Conservation (phyloP, 768 basidiomycete species). For the Phaeotremella fagi region DNA sequence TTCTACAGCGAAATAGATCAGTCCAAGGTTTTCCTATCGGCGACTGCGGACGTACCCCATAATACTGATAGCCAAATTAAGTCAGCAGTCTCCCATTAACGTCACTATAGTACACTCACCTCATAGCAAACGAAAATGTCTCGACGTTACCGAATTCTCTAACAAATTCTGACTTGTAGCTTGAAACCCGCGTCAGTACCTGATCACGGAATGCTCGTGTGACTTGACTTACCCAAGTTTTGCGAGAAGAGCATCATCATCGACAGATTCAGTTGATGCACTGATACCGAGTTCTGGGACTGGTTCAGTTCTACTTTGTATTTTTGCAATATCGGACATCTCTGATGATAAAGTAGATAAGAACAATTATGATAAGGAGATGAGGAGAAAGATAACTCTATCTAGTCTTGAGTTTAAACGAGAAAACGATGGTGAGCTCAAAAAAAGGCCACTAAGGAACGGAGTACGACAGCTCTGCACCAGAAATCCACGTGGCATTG, state of each 20-base stretch:
- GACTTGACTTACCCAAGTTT: conserved; percentile 14
- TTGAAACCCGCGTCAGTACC: neutral
- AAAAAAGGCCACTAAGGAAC: no score
- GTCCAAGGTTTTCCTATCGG: neutral
- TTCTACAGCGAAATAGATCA: neutral
- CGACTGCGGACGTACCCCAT: conserved; percentile 16
- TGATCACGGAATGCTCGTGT: neutral
- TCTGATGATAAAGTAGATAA: no score
- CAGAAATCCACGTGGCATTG: no score
- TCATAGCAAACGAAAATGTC: conserved; percentile 47
- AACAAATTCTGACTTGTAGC: conserved; percentile 56
- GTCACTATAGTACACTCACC: conserved; percentile 10
- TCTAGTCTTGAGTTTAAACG: no score
- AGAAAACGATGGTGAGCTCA: no score
- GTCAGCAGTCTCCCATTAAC: neutral
- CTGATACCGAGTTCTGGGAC: neutral
- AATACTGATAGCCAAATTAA: conserved; percentile 15
- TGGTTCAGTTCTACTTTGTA: no score
- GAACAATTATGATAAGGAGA: no score
- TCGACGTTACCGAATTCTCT: conserved; percentile 60
- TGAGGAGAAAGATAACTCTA: no score
- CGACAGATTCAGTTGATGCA: neutral
- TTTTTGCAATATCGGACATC: no score
- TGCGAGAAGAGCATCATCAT: conserved; percentile 18
- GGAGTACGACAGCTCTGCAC: no score